Conservation (phyloP, 805 yeast species). For the Saccharomycopsis schoenii region DNA sequence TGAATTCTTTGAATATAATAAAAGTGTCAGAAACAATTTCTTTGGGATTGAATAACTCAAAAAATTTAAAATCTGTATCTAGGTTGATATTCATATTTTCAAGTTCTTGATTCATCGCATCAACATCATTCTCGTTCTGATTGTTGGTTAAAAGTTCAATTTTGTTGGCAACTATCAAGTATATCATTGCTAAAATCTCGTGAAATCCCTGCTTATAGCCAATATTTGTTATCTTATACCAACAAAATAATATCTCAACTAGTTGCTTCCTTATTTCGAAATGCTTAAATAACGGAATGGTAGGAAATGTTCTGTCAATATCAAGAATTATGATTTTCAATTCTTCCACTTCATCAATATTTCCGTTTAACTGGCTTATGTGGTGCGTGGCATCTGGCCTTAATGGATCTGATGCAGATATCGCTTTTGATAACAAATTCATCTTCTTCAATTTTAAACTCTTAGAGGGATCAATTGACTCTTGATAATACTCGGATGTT, state of each 20-base stretch:
- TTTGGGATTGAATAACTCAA: conserved; percentile 26
- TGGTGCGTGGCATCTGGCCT: neutral
- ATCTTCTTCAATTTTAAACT: neutral
- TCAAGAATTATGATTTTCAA: conserved; percentile 17
- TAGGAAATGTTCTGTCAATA: conserved; percentile 18
- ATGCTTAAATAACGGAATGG: conserved; percentile 11
- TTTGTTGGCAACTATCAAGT: conserved; percentile 32
- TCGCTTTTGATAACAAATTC: neutral
- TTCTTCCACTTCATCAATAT: conserved; percentile 5
- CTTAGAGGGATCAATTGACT: neutral
- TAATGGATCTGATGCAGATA: neutral
- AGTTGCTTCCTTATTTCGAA: conserved; percentile 9
- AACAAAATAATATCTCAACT: conserved; percentile 12
- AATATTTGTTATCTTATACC: conserved; percentile 18
- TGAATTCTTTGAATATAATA: conserved; percentile 35
- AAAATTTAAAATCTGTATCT: neutral
- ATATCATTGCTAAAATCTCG: conserved; percentile 40
- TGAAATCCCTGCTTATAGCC: conserved; percentile 42
- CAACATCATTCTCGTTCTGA: neutral
- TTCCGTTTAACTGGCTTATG: neutral
- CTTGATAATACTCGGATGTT: neutral
- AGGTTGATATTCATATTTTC: conserved; percentile 20
- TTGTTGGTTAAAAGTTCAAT: conserved; percentile 3
- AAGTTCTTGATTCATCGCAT: neutral
- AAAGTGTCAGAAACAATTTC: conserved; percentile 34